A percentile compares a stretch with the other conserved stretches of the same genome.
These are phyloP conservation scores for Chalciporus piperatus DNA, from an alignment of 768 basidiomycete species.

Conservation along the genomic window DNA sequence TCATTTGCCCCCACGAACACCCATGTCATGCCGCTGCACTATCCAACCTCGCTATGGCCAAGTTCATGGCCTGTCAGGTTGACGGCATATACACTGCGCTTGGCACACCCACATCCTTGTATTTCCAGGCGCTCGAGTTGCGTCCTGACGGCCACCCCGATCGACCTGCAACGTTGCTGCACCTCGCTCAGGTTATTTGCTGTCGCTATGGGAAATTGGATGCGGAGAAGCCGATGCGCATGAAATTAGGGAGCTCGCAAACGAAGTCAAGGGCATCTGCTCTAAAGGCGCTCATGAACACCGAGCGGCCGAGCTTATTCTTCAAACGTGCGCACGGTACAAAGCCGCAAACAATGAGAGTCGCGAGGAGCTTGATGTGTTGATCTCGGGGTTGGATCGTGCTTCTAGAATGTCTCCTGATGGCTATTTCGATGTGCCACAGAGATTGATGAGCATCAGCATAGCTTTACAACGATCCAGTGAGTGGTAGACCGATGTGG, in stretches of 20 bases:
- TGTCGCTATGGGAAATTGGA: not conserved
- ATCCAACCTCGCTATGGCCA: conserved; percentile 4
- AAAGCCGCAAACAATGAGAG: too few relatives aligned
- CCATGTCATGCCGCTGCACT: conserved; percentile 5
- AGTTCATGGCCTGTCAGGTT: not conserved
- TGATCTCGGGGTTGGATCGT: too few relatives aligned
- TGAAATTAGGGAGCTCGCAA: not conserved
- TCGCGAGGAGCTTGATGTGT: too few relatives aligned
- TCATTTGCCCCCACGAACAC: conserved; percentile 4
- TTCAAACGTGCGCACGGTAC: not conserved
- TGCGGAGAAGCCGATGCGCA: not conserved
- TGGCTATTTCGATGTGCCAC: too few relatives aligned
- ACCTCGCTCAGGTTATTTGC: not conserved
- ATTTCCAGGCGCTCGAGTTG: too few relatives aligned
- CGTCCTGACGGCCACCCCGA: conserved; percentile 7
- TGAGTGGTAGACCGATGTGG: too few relatives aligned
- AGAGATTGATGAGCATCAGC: too few relatives aligned
- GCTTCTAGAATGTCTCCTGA: too few relatives aligned
- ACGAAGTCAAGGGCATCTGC: not conserved
- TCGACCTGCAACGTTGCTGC: conserved; percentile 2
- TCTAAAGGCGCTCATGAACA: not conserved
- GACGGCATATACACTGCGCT: not conserved
- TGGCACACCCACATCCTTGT: too few relatives aligned
- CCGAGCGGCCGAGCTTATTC: not conserved
- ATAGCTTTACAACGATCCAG: too few relatives aligned